These are phyloP conservation scores for Dendrobium chrysotoxum DNA, from an alignment of 106 monocot species.

Conservation along the genomic window DNA sequence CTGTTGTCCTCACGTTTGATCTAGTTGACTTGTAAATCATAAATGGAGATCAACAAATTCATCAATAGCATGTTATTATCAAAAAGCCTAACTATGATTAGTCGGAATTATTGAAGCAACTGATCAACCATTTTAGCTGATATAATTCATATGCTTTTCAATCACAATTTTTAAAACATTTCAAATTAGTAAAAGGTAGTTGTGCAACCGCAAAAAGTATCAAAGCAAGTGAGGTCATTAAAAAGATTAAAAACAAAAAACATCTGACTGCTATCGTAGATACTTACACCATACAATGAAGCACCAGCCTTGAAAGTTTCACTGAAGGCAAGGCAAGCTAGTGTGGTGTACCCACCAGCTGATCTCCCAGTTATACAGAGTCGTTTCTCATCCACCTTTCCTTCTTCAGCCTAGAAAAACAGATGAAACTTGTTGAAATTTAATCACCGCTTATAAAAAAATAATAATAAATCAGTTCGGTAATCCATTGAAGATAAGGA, in stretches of 20 bases:
- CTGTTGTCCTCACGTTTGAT: no score
- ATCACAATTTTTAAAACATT: not conserved
- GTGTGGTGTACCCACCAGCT: conserved; percentile 92
- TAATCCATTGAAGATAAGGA: not conserved
- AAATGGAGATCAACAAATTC: no score
- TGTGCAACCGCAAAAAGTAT: not conserved
- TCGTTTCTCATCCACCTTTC: conserved; percentile 68
- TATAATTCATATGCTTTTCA: not conserved
- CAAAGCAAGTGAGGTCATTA: not conserved
- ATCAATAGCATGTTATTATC: no score
- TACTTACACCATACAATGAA: conserved; percentile 85
- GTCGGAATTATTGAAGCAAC: not conserved
- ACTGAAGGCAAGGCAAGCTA: conserved; percentile 83
- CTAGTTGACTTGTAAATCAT: no score
- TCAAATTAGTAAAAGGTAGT: not conserved
- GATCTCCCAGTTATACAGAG: conserved; percentile 86
- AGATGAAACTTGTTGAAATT: not conserved
- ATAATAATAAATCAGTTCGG: not conserved
- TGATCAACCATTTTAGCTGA: not conserved
- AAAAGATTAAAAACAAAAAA: not conserved
- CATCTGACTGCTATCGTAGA: not conserved
- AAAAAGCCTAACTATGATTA: not conserved
- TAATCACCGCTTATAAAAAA: not conserved
- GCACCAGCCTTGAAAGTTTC: conserved; percentile 85
- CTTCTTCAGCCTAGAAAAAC: conserved; percentile 47